These are phyloP conservation scores for Candida neerlandica DNA, from an alignment of 1,139 yeast genomes.

Conservation along the genomic window DNA sequence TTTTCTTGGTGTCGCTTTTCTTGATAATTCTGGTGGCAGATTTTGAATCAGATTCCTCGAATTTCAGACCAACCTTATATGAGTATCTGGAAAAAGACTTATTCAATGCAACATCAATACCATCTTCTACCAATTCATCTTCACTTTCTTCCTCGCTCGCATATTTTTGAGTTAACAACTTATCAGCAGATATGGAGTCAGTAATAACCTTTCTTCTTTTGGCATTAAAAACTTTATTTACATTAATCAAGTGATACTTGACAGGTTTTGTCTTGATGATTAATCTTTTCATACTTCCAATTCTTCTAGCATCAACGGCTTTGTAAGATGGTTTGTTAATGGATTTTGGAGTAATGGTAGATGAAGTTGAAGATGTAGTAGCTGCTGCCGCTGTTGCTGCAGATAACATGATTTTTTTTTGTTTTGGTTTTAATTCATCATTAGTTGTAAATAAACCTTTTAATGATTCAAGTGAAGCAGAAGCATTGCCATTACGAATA, in stretches of 20 bases:
- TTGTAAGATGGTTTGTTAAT: conserved; percentile 18
- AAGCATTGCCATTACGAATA: conserved; percentile 25
- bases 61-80: conserved; percentile 16
- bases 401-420: conserved; percentile 16
- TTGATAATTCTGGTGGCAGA: conserved; percentile 6
- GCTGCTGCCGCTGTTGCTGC: not conserved
- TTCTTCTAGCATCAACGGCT: conserved; percentile 19
- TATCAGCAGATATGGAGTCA: conserved; percentile 20
- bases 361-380: conserved; percentile 5
- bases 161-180: conserved; percentile 19
- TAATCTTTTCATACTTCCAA: conserved; percentile 34
- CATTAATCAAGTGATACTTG: conserved; percentile 47
- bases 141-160: conserved; percentile 24
- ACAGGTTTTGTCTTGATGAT: conserved; percentile 46
- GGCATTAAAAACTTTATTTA: conserved; percentile 42
- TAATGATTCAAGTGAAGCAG: conserved; percentile 18
- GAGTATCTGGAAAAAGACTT: conserved; percentile 19
- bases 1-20: not conserved
- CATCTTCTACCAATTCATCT: conserved; percentile 23
- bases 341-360: conserved; percentile 17
- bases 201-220: conserved; percentile 35
- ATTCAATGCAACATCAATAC: conserved; percentile 11
- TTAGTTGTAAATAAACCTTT: conserved; percentile 30
- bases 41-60: conserved; percentile 6
- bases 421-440: conserved; percentile 22